These are phyloP conservation scores for Monosporascus sp. DNA, from an alignment of 2,329 filamentous ascomycete genomes.

Conservation along the genomic window DNA sequence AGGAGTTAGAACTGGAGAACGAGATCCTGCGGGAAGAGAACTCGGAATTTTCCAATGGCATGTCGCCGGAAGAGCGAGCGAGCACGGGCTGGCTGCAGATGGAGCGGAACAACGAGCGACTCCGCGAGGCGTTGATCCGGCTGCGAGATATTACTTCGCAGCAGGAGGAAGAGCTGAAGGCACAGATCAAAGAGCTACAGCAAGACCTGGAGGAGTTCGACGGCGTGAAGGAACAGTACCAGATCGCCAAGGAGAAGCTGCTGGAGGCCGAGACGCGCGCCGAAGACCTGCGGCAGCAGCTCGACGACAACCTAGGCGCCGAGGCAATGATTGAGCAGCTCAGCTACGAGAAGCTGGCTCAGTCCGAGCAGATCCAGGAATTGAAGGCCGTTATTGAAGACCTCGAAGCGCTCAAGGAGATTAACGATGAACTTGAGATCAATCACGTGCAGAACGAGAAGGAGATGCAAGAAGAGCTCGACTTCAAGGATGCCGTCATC, in stretches of 20 bases:
- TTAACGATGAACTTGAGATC: slow-evolving; percentile 89
- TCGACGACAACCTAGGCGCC: slow-evolving; percentile 81
- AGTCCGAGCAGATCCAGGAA: slow-evolving; percentile 79
- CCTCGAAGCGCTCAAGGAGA: slow-evolving; percentile 81
- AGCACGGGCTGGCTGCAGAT: slow-evolving; percentile 87
- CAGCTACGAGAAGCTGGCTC: slow-evolving; percentile 77
- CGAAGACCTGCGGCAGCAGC: slow-evolving; percentile 82
- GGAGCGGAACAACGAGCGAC: slow-evolving; percentile 82
- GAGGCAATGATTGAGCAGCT: slow-evolving; percentile 94
- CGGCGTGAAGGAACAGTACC: slow-evolving; percentile 63
- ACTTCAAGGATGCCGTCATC: slow-evolving; percentile 79
- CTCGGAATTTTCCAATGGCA: slow-evolving; percentile 73
- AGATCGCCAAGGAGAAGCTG: slow-evolving; percentile 67
- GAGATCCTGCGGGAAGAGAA: slow-evolving; percentile 88
- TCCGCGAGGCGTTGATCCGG: slow-evolving; percentile 78
- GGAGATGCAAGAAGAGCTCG: slow-evolving; percentile 89
- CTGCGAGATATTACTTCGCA: slow-evolving; percentile 84
- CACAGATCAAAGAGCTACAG: slow-evolving; percentile 69
- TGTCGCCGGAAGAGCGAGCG: slow-evolving; percentile 81
- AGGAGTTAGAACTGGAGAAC: slow-evolving; percentile 83
- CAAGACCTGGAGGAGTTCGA: slow-evolving; percentile 66
- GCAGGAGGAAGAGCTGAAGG: slow-evolving; percentile 72
- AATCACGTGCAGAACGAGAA: slow-evolving; percentile 92
- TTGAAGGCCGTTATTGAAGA: slow-evolving; percentile 79
- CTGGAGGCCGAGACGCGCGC: slow-evolving; percentile 67